Evolutionary conservation across 2,329 filamentous ascomycete genomes (phyloP).

Genomic region (Colletotrichum tanaceti): DNA sequence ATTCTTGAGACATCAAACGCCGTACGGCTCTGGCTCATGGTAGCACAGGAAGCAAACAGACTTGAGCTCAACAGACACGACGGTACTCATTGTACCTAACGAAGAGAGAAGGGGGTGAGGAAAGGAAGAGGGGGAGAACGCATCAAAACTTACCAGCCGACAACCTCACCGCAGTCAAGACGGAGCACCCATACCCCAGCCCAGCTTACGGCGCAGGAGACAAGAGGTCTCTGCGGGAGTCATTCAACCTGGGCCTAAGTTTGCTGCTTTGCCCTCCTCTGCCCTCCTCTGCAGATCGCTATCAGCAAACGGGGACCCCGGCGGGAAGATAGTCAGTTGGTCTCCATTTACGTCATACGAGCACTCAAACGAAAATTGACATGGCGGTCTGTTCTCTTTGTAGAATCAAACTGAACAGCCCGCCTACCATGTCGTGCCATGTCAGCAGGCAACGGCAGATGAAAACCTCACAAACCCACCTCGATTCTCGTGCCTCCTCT

Average conservation of each 20-base stretch:
- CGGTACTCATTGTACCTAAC: not conserved
- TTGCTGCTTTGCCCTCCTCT: conserved; percentile 11
- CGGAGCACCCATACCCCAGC: not conserved
- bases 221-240: conserved; percentile 8
- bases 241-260: conserved; percentile 6
- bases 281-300: conserved; percentile 31
- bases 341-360: conserved; percentile 27
- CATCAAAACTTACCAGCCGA: not conserved
- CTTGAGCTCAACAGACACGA: not conserved
- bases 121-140: too few species aligned
- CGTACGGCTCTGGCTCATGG: not conserved
- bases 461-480: not conserved
- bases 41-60: too few species aligned
- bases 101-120: not conserved
- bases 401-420: conserved; percentile 2
- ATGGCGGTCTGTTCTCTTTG: conserved; percentile 2
- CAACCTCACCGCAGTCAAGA: not conserved
- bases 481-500: not conserved
- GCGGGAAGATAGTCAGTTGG: not conserved
- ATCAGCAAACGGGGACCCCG: conserved; percentile 26
- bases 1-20: not conserved
- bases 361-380: not conserved
- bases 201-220: not conserved
- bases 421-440: not conserved
- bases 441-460: not conserved